Conservation (phyloP, 1,139 yeast species). For the Yamadazyma sp. region DNA sequence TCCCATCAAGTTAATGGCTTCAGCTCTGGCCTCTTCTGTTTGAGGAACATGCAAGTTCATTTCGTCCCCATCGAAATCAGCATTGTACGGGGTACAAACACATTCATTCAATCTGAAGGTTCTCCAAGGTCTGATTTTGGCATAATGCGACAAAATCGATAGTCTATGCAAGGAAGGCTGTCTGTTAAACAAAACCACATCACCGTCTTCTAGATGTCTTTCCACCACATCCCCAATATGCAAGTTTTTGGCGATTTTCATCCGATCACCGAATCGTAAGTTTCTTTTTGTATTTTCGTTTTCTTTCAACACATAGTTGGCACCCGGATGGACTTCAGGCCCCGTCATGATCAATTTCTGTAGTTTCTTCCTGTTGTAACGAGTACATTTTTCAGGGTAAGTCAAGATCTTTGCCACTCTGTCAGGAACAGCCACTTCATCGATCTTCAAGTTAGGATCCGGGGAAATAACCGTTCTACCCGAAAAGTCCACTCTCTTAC, state of each 20-base stretch:
- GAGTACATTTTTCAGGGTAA: constrained; percentile 91
- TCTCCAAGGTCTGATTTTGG: constrained; percentile 96
- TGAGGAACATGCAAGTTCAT: constrained; percentile 99
- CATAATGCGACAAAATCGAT: constrained; percentile 92
- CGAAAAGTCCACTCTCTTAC: constrained; percentile 98
- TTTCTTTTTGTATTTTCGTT: constrained; percentile 87
- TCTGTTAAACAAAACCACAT: constrained; percentile 91
- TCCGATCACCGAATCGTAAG: constrained; percentile 83
- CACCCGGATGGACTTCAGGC: constrained; percentile 92
- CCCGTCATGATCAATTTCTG: constrained; percentile 78
- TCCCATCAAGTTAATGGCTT: constrained; percentile 97
- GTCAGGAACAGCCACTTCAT: constrained; percentile 98
- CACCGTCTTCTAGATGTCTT: constrained; percentile 96
- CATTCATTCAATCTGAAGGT: constrained; percentile 96
- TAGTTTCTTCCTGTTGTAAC: constrained; percentile 79
- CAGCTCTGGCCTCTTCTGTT: constrained; percentile 98
- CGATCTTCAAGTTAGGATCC: constrained; percentile 91
- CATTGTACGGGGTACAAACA: constrained; percentile 99
- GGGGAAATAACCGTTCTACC: constrained; percentile 99
- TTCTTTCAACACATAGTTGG: constrained; percentile 83
- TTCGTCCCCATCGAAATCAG: constrained; percentile 99
- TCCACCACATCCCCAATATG: constrained; percentile 94
- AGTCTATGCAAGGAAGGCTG: constrained; percentile 97
- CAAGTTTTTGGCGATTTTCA: constrained; percentile 72
- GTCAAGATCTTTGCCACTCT: constrained; percentile 94